These are phyloP conservation scores for Daedaleopsis nitida DNA, from an alignment of 768 basidiomycete genomes.

Conservation along the genomic window DNA sequence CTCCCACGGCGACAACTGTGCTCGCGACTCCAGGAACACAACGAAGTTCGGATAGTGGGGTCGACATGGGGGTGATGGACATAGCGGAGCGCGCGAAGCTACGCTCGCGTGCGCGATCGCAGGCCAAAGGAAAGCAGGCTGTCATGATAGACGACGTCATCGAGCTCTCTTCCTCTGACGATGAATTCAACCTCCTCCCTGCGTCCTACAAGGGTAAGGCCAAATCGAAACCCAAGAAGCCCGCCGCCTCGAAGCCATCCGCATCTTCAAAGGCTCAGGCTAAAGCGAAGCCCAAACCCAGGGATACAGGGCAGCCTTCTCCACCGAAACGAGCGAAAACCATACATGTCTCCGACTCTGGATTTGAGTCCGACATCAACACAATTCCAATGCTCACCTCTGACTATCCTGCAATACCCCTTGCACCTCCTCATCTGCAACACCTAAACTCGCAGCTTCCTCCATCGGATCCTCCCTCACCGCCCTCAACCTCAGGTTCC, in stretches of 20 bases:
- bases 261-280: conserved; percentile 2
- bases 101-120: conserved; percentile 28
- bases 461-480: conserved; percentile 4
- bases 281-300: conserved; percentile 14
- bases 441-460: conserved; percentile 27
- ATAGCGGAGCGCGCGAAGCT: conserved; percentile 38
- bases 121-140: conserved; percentile 4
- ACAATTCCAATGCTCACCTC: conserved; percentile 27
- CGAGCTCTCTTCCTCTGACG: conserved; percentile 31
- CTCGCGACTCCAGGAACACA: neutral
- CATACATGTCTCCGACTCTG: conserved; percentile 7
- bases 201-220: conserved; percentile 1
- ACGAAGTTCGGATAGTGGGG: neutral
- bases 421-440: conserved; percentile 21
- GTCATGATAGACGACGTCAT: conserved; percentile 24
- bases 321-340: conserved; percentile 18
- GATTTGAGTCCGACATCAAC: conserved; percentile 22
- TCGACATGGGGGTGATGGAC: conserved; percentile 20
- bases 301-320: conserved; percentile 1
- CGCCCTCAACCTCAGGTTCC: conserved; percentile 3
- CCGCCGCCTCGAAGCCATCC: conserved; percentile 1
- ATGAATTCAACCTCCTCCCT: conserved; percentile 28
- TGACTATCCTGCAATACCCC: conserved; percentile 9
- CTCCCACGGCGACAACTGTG: conserved; percentile 2
- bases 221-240: conserved; percentile 17